These are phyloP conservation scores for Corynespora cassiicola DNA, from an alignment of 2,329 filamentous ascomycete species.

Conservation along the genomic window DNA sequence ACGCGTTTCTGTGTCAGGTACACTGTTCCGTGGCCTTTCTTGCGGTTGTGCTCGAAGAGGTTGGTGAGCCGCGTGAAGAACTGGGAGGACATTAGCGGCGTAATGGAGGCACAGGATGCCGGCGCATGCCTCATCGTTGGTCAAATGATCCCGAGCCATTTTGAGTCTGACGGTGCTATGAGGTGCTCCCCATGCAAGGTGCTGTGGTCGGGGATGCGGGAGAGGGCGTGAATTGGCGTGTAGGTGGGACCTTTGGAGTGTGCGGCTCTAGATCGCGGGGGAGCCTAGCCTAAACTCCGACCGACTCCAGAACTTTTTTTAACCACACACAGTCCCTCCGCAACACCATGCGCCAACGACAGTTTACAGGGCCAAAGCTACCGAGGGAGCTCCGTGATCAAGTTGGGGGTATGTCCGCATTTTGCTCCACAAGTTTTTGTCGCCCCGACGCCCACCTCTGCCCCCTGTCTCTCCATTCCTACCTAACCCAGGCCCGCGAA, in stretches of 20 bases:
- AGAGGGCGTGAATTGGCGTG: slow-evolving; percentile 6
- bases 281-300: slow-evolving; percentile 33
- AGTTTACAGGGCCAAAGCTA: slow-evolving; percentile 51
- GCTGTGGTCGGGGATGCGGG: slow-evolving; percentile 13
- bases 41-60: slow-evolving; percentile 71
- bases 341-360: slow-evolving; percentile 45
- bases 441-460: too few relatives aligned
- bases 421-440: too few relatives aligned
- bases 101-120: slow-evolving; percentile 31
- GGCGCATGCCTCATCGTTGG: slow-evolving; percentile 65
- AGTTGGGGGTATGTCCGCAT: slow-evolving; percentile 41
- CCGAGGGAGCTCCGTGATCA: slow-evolving; percentile 54
- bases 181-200: slow-evolving; percentile 26
- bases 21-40: slow-evolving; percentile 75
- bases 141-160: slow-evolving; percentile 61
- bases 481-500: too few relatives aligned
- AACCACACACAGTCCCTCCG: slow-evolving; percentile 14
- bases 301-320: slow-evolving; percentile 42
- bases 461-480: too few relatives aligned
- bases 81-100: slow-evolving; percentile 49
- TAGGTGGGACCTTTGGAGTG: slow-evolving; percentile 10
- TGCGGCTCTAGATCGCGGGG: slow-evolving; percentile 27
- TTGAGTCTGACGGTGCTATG: slow-evolving; percentile 29
- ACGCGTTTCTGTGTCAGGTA: slow-evolving; percentile 78
- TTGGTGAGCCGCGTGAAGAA: slow-evolving; percentile 74